Base-by-base conservation (phyloP, 768 basidiomycete species). In the Crassisporium funariophilum region DNA sequence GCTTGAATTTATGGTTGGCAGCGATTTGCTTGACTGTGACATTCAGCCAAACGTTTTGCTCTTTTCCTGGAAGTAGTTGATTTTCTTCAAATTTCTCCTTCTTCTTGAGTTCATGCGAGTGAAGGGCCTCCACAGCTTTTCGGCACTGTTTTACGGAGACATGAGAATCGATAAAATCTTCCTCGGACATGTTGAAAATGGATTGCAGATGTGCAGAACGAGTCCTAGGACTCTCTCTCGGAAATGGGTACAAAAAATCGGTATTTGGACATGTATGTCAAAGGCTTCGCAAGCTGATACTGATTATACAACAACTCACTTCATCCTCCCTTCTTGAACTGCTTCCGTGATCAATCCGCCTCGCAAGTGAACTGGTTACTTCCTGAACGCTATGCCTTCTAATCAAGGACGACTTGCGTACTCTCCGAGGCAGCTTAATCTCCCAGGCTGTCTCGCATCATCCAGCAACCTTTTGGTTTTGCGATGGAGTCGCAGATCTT, bases 41-140 rank as follows among this genome's bases (percentile, higher is more conserved):
- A 55, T 89, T 85, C 15, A 99, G 77, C 90, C 92, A 98, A 44
- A 98, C 75, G 65, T 84, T 73, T 60, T 92, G 90, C 58, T 95
- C 92, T 64, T 83, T 89, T 36, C 79, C 79, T 0, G 82, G 76
- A 43, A 93, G 68, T 5, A 94, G 81, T 60, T 97, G 86, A 0
- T 66, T 82, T 63, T 90, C 84, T 49, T 86, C 82, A 47, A 77
- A 74, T 58, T 88, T 70, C 55, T 79, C 68, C 53, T 82, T 78
- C 57, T 76, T 74, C 61, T 88, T 84, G 38, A 70, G 59, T 35
- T 86, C 82, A 60, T 98, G 82, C 2, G 76, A 70, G 41, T 88
- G 76, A 13, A 99, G 78, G 0, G 95, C 89, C 0, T 83, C 77
- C 6, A 95, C 73, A 4, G 95, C 95, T 36, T 77, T 82, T 52